phyloP scores from a whole-genome alignment of 352 stramenopile species.

The Globisporangium solare region DNA sequence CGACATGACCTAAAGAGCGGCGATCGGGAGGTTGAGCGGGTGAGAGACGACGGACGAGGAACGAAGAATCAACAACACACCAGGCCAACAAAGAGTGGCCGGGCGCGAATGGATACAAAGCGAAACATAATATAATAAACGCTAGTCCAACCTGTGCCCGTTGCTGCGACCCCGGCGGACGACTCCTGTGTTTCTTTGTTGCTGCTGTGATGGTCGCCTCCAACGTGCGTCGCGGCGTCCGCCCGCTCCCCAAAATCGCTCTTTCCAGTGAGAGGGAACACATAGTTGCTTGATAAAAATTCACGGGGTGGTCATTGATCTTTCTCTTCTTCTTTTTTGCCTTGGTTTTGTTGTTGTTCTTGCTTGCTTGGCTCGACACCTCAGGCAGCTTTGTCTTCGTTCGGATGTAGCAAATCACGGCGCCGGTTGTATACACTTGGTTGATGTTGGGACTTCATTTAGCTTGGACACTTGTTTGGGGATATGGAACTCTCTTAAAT shows the following conservation, averaged over 20 bases:
- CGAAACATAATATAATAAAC: conserved; percentile 10
- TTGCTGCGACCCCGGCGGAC: background rate
- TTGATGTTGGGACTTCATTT: conserved; percentile 1
- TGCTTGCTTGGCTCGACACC: conserved; percentile 2
- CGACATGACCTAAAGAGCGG: no score
- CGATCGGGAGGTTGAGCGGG: no score
- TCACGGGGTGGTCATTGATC: conserved; percentile 1
- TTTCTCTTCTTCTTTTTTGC: conserved; percentile 6
- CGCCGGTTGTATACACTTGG: conserved; percentile 10
- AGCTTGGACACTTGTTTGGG: background rate
- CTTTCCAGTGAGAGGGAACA: conserved; percentile 20
- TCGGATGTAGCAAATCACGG: conserved; percentile 3
- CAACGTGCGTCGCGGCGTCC: background rate
- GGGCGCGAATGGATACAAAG: conserved; percentile 1
- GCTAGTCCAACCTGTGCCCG: conserved; percentile 1
- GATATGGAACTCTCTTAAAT: conserved; percentile 44
- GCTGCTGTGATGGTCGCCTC: conserved; percentile 5
- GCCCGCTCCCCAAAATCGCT: conserved; percentile 5
- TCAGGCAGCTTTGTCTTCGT: conserved; percentile 7
- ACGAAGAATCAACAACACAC: conserved; percentile 1
- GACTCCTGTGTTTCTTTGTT: conserved; percentile 1
- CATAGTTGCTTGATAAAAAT: conserved; percentile 11
- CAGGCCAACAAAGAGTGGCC: background rate
- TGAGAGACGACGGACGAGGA: background rate
- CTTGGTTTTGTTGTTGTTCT: conserved; percentile 6